Percentiles rank a stretch among this genome's conserved stretches.
phyloP scores from a whole-genome alignment of 1,139 yeast genomes.

The Geotrichum siamense region DNA sequence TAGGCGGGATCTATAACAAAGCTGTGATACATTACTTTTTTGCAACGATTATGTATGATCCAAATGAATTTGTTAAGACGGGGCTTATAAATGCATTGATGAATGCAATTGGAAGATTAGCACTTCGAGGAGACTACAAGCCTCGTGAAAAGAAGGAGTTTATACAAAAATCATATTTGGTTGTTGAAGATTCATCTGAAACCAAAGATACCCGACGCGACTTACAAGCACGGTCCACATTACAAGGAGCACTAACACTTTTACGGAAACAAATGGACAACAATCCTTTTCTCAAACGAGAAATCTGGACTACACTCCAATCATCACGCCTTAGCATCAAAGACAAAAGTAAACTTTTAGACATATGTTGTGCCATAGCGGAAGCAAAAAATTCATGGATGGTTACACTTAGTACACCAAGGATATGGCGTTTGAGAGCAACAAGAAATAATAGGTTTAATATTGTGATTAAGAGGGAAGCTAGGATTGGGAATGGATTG shows the following conservation, averaged over 20 bases:
- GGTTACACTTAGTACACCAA: conserved; percentile 60
- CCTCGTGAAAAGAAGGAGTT: conserved; percentile 11
- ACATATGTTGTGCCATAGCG: conserved; percentile 57
- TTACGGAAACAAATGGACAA: conserved; percentile 57
- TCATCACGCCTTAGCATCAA: conserved; percentile 44
- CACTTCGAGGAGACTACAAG: conserved; percentile 46
- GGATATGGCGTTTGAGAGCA: conserved; percentile 58
- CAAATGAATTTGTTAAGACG: conserved; percentile 46
- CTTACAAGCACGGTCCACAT: conserved; percentile 40
- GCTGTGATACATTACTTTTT: conserved; percentile 57
- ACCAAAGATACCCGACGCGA: conserved; percentile 42
- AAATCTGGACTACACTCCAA: conserved; percentile 67
- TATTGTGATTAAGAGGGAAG: conserved; percentile 30
- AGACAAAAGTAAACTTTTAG: conserved; percentile 58
- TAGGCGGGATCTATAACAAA: conserved; percentile 71
- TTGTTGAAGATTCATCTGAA: conserved; percentile 24
- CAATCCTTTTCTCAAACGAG: conserved; percentile 53
- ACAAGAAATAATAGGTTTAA: conserved; percentile 44
- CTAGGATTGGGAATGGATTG: too few species aligned
- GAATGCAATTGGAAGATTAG: conserved; percentile 58
- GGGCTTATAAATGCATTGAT: conserved; percentile 45
- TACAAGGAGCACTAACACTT: conserved; percentile 58
- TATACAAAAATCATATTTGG: conserved; percentile 18
- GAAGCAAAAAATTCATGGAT: conserved; percentile 54
- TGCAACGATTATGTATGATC: conserved; percentile 50